Evolutionary conservation across 1,284 basidiomycete species (phyloP).

Genomic region (Schizophyllum commune): DNA sequence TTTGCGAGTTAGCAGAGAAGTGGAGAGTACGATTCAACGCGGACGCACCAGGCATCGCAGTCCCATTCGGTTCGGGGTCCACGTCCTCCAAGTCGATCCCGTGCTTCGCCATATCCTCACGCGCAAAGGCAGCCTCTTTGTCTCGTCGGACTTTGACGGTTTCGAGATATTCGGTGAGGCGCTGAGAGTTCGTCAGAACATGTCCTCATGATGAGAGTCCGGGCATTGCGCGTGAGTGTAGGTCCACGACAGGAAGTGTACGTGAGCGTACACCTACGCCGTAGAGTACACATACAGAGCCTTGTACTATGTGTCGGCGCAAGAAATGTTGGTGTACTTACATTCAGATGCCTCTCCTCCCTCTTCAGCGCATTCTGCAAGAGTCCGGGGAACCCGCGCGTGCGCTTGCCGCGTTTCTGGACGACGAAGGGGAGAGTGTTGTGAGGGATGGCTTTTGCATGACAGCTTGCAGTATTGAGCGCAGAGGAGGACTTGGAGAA

Average conservation of each 20-base stretch:
- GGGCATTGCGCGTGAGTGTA: too few species aligned
- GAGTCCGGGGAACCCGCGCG: slow-evolving; percentile 42
- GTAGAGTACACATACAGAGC: too few species aligned
- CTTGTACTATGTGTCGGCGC: too few species aligned
- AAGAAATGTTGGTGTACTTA: too few species aligned
- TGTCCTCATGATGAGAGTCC: too few species aligned
- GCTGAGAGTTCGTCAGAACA: neutral
- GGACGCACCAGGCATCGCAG: neutral
- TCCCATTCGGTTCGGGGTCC: neutral
- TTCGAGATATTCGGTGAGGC: neutral
- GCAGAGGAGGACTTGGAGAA: neutral
- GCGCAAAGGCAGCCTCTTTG: neutral
- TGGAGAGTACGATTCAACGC: too few species aligned
- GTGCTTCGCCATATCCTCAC: neutral
- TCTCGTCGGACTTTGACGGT: neutral
- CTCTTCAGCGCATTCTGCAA: slow-evolving; percentile 40
- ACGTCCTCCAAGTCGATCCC: neutral
- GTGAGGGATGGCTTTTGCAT: too few species aligned
- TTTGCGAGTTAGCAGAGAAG: too few species aligned
- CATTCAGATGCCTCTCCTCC: neutral
- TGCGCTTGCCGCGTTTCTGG: slow-evolving; percentile 38
- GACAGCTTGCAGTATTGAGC: neutral
- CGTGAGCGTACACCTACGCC: too few species aligned
- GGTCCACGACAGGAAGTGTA: too few species aligned
- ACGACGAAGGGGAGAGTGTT: neutral